Evolutionary conservation across 495 filamentous ascomycete species (phyloP), one percentile per base, ranked within the genome.

Genomic region (Bryoglossum gracile): DNA sequence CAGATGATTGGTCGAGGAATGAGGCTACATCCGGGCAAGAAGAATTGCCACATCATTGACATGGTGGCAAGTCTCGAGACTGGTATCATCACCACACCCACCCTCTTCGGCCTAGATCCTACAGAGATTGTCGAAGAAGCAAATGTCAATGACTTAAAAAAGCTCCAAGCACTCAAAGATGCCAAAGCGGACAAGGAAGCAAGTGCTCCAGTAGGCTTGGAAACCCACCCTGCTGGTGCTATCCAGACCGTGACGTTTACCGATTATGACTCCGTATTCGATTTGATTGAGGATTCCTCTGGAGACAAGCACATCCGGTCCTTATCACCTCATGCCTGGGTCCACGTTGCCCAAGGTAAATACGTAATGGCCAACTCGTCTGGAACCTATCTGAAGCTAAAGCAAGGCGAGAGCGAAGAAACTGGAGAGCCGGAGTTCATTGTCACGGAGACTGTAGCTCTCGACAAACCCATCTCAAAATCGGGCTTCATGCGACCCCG

Each of bases 1-100:
- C 92, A 99, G 62, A 99, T 99, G 92, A 94, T 99, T 40, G 92
- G 92, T 0, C 80, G 92, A 51, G 92, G 92, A 0, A 83, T 97
- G 75, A 81, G 92, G 26, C 66, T 95, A 24, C 73, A 83, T 59
- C 71, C 83, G 2, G 84, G 75, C 1, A 99, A 99, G 61, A 63
- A 81, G 33, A 78, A 97, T 57, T 99, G 92, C 55, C 92, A 96
- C 62, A 72, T 99, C 38, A 92, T 99, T 53, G 92, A 99, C 62
- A 90, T 99, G 87, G 92, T 97, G 0, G 80, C 87, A 0, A 83
- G 80, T 10, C 68, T 97, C 11, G 74, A 77, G 45, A 82, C 80
- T 0, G 92, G 94, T 0, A 83, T 99, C 43, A 71, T 94, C 1
- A 90, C 89, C 10, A 88, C 85, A 0, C 94, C 92, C 1, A 96